Evolutionary conservation across 1,139 yeast species (phyloP), one percentile per base, ranked within the genome.

Genomic region (Saccharomyces uvarum): DNA sequence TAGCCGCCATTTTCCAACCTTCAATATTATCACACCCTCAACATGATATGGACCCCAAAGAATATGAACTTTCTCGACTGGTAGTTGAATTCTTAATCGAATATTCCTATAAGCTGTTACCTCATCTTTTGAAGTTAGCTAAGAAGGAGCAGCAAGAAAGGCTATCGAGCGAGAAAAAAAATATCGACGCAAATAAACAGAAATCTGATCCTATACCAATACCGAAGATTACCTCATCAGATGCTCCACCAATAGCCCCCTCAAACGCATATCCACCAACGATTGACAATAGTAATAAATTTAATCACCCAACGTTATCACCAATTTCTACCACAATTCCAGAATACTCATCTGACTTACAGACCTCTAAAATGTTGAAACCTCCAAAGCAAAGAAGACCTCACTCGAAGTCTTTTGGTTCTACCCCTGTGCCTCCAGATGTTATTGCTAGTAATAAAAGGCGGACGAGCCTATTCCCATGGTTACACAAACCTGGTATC

Each of bases 1-100:
- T 93, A 61, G 96, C 98, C 0, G 97, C 98, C 1, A 88, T 93
- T 57, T 93, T 95, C 73, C 99, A 93, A 72, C 99, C 99, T 2
- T 87, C 96, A 1, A 83, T 95, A 16, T 75, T 95, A 51, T 87
- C 96, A 2, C 98, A 93, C 68, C 97, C 97, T 5, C 80, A 78
- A 62, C 98, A 93, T 70, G 97, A 90, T 68, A 81, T 91, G 83
- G 82, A 86, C 52, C 97, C 98, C 1, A 86, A 83, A 41, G 97
- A 93, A 70, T 91, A 91, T 71, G 95, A 88, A 21, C 75, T 90
- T 38, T 88, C 96, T 2, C 89, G 93, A 62, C 78, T 84, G 9
- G 97, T 89, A 29, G 86, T 93, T 32, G 96, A 91, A 67, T 90
- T 93, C 62, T 78, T 93, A 73, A 88, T 93, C 56, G 93, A 86